Evolutionary conservation across 768 basidiomycete genomes (phyloP).

Genomic region (Mycena belliarum): DNA sequence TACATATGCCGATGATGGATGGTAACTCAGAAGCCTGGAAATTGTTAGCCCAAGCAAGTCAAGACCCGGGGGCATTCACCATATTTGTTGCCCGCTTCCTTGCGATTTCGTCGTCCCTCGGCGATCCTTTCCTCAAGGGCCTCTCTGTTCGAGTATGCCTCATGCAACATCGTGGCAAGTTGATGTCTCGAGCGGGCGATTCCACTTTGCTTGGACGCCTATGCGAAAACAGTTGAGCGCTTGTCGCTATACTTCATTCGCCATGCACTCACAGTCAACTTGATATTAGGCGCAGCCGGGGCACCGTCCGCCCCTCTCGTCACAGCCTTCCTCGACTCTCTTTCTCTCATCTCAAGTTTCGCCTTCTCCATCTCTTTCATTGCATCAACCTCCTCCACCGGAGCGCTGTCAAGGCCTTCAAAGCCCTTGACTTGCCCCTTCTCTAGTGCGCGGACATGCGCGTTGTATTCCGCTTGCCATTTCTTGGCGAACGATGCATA

Average conservation of each 20-base stretch:
- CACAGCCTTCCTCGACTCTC: slow-evolving; percentile 75
- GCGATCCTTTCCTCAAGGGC: slow-evolving; percentile 83
- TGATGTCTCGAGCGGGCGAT: slow-evolving; percentile 78
- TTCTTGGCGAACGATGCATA: slow-evolving; percentile 68
- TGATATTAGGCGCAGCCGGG: slow-evolving; percentile 77
- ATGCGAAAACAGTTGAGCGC: slow-evolving; percentile 4
- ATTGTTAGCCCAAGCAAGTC: not conserved
- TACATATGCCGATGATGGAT: too few relatives aligned
- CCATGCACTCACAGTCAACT: slow-evolving; percentile 72
- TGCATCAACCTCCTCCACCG: slow-evolving; percentile 66
- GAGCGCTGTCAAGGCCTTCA: slow-evolving; percentile 58
- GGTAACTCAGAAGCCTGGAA: slow-evolving; percentile 35
- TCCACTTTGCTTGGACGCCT: slow-evolving; percentile 73
- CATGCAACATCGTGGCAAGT: slow-evolving; percentile 74
- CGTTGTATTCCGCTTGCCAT: slow-evolving; percentile 75
- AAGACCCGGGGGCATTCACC: slow-evolving; percentile 44
- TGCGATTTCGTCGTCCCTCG: slow-evolving; percentile 78
- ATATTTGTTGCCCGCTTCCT: slow-evolving; percentile 91
- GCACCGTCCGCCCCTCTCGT: slow-evolving; percentile 59
- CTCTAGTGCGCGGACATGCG: slow-evolving; percentile 71
- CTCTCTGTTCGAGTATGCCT: slow-evolving; percentile 84
- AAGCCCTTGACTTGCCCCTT: slow-evolving; percentile 69
- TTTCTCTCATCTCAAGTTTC: slow-evolving; percentile 69
- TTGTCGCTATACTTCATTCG: not conserved
- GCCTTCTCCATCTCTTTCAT: slow-evolving; percentile 77